A percentile compares a stretch with the other conserved stretches of the same genome.
Evolutionary conservation across 192 early-diverging fungal species (phyloP).

Genomic region (Linnemannia elongata): DNA sequence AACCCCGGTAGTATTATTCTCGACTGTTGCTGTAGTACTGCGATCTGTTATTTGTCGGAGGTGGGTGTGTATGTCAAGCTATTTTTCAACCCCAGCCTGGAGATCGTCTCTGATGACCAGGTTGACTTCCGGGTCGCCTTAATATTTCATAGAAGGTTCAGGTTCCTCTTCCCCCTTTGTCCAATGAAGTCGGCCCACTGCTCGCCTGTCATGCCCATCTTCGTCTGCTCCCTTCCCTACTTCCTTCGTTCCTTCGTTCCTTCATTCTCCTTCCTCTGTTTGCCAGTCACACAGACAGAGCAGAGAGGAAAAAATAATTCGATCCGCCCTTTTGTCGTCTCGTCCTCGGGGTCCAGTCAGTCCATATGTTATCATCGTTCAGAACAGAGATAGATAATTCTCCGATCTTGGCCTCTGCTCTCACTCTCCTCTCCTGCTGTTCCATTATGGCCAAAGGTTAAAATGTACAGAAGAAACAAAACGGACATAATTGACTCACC

Average conservation of each 20-base stretch:
- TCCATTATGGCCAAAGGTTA: background rate
- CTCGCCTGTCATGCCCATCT: background rate
- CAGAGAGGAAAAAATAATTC: background rate
- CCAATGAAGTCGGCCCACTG: background rate
- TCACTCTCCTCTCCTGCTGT: background rate
- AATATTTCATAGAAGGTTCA: background rate
- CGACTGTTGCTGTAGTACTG: background rate
- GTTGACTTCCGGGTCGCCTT: background rate
- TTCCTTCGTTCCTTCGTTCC: no score
- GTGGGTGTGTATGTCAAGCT: no score
- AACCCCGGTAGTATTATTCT: background rate
- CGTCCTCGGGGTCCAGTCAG: no score
- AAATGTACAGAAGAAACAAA: constrained; percentile 6
- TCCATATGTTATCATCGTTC: background rate
- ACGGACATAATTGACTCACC: constrained; percentile 66
- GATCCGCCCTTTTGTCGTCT: constrained; percentile 5
- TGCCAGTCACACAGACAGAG: background rate
- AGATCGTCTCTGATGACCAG: background rate
- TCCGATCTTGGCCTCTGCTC: constrained; percentile 12
- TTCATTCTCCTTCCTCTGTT: background rate
- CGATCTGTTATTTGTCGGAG: no score
- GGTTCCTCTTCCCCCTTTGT: background rate
- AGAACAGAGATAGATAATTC: background rate
- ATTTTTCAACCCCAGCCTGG: background rate
- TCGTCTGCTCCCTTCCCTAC: no score